Percentiles rank a stretch among this genome's conserved stretches.
Conservation (phyloP, 2,329 filamentous ascomycete species). For the Metarhizium brunneum region DNA sequence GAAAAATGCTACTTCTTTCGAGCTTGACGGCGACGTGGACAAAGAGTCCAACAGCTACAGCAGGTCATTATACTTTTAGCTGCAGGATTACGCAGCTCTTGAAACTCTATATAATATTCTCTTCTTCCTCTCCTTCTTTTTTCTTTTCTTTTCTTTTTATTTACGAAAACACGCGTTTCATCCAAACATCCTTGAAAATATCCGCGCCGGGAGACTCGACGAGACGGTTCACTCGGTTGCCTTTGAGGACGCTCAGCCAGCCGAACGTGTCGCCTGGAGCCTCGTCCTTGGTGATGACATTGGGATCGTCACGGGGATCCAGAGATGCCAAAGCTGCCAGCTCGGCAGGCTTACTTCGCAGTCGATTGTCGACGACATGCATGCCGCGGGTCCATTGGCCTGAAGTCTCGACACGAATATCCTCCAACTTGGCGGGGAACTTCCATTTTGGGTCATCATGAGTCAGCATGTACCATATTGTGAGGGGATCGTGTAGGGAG, state of each 20-base stretch:
- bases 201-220: slow-evolving; percentile 59
- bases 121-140: not conserved
- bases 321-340: slow-evolving; percentile 29
- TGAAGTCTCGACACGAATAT: slow-evolving; percentile 79
- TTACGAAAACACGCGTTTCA: slow-evolving; percentile 54
- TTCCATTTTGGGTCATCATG: slow-evolving; percentile 49
- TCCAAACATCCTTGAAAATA: slow-evolving; percentile 54
- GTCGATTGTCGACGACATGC: slow-evolving; percentile 72
- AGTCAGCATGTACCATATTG: slow-evolving; percentile 69
- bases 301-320: slow-evolving; percentile 29
- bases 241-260: slow-evolving; percentile 66
- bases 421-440: slow-evolving; percentile 52
- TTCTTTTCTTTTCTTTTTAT: not conserved
- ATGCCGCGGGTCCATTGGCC: slow-evolving; percentile 95
- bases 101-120: not conserved
- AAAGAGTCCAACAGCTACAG: not conserved
- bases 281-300: slow-evolving; percentile 33
- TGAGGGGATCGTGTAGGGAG: slow-evolving; percentile 69
- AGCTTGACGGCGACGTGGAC: no score
- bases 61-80: not conserved
- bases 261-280: slow-evolving; percentile 61
- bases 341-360: slow-evolving; percentile 42
- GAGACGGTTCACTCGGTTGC: slow-evolving; percentile 74
- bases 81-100: no score
- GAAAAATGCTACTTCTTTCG: no score